phyloP scores from a whole-genome alignment of 305 asterid species.

The Nicotiana rustica region DNA sequence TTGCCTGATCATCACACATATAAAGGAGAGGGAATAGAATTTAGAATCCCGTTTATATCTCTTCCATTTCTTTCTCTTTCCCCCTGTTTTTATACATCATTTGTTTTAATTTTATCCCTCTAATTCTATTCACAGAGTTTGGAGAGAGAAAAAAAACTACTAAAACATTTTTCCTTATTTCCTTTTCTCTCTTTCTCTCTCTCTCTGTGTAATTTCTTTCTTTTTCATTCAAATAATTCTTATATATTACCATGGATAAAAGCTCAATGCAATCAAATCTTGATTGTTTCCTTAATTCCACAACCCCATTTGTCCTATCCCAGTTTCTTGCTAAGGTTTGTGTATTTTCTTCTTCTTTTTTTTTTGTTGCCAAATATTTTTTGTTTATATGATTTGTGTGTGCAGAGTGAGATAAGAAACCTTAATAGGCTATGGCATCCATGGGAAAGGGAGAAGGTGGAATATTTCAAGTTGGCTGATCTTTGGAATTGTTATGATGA shows the following conservation, averaged over 20 bases:
- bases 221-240: not conserved
- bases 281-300: slow-evolving; percentile 34
- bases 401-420: slow-evolving; percentile 35
- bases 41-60: slow-evolving; percentile 78
- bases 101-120: slow-evolving; percentile 41
- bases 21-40: slow-evolving; percentile 32
- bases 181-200: not conserved
- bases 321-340: slow-evolving; percentile 36
- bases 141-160: slow-evolving; percentile 63
- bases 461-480: slow-evolving; percentile 37
- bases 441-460: slow-evolving; percentile 34
- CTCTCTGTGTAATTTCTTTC: not conserved
- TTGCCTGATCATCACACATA: slow-evolving; percentile 26
- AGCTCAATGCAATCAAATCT: slow-evolving; percentile 34
- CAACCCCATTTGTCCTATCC: slow-evolving; percentile 36
- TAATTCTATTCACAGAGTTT: slow-evolving; percentile 46
- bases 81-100: slow-evolving; percentile 25
- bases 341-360: not conserved
- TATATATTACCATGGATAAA: slow-evolving; percentile 27
- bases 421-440: slow-evolving; percentile 39
- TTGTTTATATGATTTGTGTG: not conserved
- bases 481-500: slow-evolving; percentile 41
- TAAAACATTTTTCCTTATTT: not conserved
- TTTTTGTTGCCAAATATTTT: not conserved
- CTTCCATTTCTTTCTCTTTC: slow-evolving; percentile 52